phyloP scores from a whole-genome alignment of 495 filamentous ascomycete species.

The Hypoxylon fuscum region DNA sequence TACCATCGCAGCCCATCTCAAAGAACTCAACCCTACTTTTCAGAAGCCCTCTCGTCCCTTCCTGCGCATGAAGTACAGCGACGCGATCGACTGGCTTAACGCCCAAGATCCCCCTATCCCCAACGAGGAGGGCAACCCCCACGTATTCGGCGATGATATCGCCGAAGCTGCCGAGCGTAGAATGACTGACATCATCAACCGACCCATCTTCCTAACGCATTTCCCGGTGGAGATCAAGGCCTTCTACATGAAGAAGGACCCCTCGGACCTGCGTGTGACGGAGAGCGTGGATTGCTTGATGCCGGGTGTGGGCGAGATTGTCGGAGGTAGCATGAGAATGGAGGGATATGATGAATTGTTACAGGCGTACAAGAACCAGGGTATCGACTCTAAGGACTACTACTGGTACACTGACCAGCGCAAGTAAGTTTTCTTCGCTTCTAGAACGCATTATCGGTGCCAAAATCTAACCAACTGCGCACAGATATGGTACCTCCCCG shows the following conservation, averaged over 20 bases:
- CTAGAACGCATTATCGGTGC: too few species aligned
- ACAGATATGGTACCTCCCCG: constrained; percentile 89
- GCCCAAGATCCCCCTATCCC: constrained; percentile 79
- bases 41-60: constrained; percentile 85
- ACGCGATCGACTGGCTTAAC: constrained; percentile 93
- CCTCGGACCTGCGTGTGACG: constrained; percentile 82
- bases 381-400: constrained; percentile 85
- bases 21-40: constrained; percentile 89
- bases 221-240: constrained; percentile 98
- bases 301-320: constrained; percentile 97
- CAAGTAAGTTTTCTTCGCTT: constrained; percentile 71
- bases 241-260: constrained; percentile 98
- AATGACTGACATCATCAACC: constrained; percentile 97
- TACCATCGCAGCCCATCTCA: constrained; percentile 71
- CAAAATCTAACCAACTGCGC: constrained; percentile 38
- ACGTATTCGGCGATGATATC: constrained; percentile 96
- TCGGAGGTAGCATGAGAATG: constrained; percentile 97
- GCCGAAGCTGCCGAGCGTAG: constrained; percentile 95
- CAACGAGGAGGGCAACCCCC: constrained; percentile 91
- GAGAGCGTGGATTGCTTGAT: constrained; percentile 97
- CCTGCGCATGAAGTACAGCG: constrained; percentile 91
- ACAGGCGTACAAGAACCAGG: constrained; percentile 85
- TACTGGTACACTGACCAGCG: constrained; percentile 99
- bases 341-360: constrained; percentile 91
- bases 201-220: constrained; percentile 94